phyloP scores from a whole-genome alignment of 2,329 filamentous ascomycete genomes.

The Diaporthe citrichinensis region DNA sequence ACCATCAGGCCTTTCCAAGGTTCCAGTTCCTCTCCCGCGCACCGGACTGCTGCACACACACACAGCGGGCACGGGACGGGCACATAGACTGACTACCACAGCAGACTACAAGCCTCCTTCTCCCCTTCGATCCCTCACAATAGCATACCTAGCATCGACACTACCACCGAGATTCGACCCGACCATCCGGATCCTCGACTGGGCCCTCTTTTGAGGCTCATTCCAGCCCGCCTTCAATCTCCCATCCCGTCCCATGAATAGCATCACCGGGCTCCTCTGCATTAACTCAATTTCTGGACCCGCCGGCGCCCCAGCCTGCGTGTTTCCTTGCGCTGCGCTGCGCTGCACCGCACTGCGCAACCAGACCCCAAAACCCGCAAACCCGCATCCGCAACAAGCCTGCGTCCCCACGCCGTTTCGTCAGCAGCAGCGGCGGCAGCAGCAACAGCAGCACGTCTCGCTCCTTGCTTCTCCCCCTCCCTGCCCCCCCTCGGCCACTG shows the following conservation, averaged over 20 bases:
- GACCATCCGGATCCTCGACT: slow-evolving; percentile 22
- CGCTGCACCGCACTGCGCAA: not conserved
- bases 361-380: slow-evolving; percentile 10
- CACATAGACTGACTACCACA: not conserved
- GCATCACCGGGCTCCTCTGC: slow-evolving; percentile 25
- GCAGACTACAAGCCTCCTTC: slow-evolving; percentile 12
- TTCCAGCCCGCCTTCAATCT: slow-evolving; percentile 26
- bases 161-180: slow-evolving; percentile 30
- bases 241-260: slow-evolving; percentile 26
- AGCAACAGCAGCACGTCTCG: not conserved
- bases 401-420: slow-evolving; percentile 28
- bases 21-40: slow-evolving; percentile 14
- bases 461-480: slow-evolving; percentile 12
- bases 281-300: slow-evolving; percentile 34
- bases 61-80: not conserved
- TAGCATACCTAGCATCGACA: slow-evolving; percentile 18
- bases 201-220: slow-evolving; percentile 23
- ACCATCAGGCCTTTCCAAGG: slow-evolving; percentile 25
- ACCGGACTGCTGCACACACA: not conserved
- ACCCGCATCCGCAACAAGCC: slow-evolving; percentile 1
- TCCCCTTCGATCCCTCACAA: slow-evolving; percentile 29
- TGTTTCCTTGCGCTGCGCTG: slow-evolving; percentile 31
- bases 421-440: slow-evolving; percentile 3
- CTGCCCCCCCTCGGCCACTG: slow-evolving; percentile 23
- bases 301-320: slow-evolving; percentile 25